phyloP scores from a whole-genome alignment of 176 grass and related monocot genomes.

The Carex kokanica region DNA sequence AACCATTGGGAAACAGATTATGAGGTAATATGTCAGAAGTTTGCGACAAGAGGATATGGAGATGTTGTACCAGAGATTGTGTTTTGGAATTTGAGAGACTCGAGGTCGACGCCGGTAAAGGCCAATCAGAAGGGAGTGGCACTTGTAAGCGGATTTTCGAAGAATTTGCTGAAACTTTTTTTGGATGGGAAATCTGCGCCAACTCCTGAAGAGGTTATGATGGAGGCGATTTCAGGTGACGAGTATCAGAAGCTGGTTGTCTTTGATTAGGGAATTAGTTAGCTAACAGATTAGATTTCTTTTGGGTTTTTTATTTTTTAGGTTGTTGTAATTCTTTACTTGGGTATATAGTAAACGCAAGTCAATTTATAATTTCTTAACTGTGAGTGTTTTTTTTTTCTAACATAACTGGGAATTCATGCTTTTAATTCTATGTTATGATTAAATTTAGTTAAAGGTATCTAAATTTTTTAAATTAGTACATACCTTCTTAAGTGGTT shows the following conservation, averaged over 20 bases:
- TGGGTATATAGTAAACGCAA: neutral
- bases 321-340: neutral
- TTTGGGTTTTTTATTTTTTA: neutral
- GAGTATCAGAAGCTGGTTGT: constrained; percentile 47
- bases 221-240: constrained; percentile 36
- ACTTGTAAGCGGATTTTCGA: constrained; percentile 63
- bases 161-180: constrained; percentile 59
- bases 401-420: neutral
- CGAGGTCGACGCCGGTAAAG: constrained; percentile 39
- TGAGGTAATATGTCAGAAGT: constrained; percentile 54
- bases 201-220: constrained; percentile 44
- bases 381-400: neutral
- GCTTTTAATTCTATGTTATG: neutral
- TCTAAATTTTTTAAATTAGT: neutral
- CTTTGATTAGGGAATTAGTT: constrained; percentile 35
- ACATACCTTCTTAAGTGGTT: neutral
- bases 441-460: neutral
- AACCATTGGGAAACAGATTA: constrained; percentile 45
- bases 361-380: neutral
- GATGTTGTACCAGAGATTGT: constrained; percentile 52
- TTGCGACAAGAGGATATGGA: constrained; percentile 37
- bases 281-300: neutral
- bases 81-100: constrained; percentile 64
- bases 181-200: constrained; percentile 32
- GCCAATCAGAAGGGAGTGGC: constrained; percentile 46